Evolutionary conservation across 169 alveolate genomes (phyloP).

Genomic region (Plasmodium yoelii): DNA sequence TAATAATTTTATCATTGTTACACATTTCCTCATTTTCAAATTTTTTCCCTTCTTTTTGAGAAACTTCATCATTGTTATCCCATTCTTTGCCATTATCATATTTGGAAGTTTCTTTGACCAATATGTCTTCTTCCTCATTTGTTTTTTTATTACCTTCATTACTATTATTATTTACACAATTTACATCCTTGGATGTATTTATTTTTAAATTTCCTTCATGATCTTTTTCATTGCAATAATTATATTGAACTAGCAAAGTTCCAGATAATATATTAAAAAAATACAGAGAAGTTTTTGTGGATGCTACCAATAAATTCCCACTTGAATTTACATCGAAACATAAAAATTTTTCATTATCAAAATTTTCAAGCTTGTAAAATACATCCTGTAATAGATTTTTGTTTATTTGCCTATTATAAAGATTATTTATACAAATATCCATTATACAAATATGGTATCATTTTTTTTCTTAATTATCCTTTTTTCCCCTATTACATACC

Average conservation of each 20-base stretch:
- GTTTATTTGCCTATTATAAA: constrained; percentile 65
- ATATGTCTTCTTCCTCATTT: neutral
- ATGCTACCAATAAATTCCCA: constrained; percentile 53
- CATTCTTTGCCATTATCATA: neutral
- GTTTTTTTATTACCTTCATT: neutral
- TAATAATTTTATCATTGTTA: neutral
- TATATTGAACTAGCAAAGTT: constrained; percentile 39
- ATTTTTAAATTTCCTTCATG: constrained; percentile 6
- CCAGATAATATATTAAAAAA: constrained; percentile 64
- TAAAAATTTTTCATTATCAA: constrained; percentile 63
- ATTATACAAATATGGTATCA: constrained; percentile 45
- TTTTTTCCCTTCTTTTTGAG: neutral
- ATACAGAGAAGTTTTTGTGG: constrained; percentile 48
- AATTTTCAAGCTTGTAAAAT: constrained; percentile 65
- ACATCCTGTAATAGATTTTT: constrained; percentile 62
- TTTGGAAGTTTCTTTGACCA: neutral
- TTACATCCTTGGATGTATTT: constrained; percentile 1
- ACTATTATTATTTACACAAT: neutral
- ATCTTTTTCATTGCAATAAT: constrained; percentile 45
- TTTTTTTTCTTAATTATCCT: constrained; percentile 20
- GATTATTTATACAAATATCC: constrained; percentile 74
- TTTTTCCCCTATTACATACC: constrained; percentile 3
- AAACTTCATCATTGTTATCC: neutral
- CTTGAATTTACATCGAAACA: constrained; percentile 68
- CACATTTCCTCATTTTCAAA: neutral